Percentiles rank a stretch among this genome's conserved stretches.
These are phyloP conservation scores for Lactarius quietus DNA, from an alignment of 768 basidiomycete species.

Conservation along the genomic window DNA sequence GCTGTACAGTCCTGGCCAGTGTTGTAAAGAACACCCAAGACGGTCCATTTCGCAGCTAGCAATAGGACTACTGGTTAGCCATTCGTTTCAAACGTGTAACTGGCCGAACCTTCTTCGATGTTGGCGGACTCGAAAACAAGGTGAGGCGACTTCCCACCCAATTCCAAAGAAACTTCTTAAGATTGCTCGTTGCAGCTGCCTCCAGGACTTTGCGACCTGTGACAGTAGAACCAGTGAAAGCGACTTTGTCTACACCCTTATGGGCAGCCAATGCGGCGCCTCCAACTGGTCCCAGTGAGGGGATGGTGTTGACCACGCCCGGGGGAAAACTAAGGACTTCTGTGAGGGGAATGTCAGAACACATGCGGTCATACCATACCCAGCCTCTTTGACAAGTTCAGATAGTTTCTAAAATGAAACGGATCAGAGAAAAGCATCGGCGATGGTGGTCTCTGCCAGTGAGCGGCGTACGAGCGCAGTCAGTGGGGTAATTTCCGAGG, in stretches of 20 bases:
- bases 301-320: conserved; percentile 86
- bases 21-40: conserved; percentile 83
- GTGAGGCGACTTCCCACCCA: conserved; percentile 91
- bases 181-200: conserved; percentile 88
- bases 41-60: conserved; percentile 79
- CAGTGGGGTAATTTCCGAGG: conserved; percentile 82
- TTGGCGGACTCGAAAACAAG: conserved; percentile 90
- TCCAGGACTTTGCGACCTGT: conserved; percentile 90
- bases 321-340: conserved; percentile 65
- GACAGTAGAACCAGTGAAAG: conserved; percentile 89
- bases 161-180: conserved; percentile 95
- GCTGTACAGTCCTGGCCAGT: conserved; percentile 94
- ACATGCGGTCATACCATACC: conserved; percentile 42
- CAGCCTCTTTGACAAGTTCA: conserved; percentile 78
- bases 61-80: conserved; percentile 5
- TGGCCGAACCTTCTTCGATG: conserved; percentile 67
- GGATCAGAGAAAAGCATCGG: conserved; percentile 16
- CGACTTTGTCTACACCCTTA: conserved; percentile 86
- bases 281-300: conserved; percentile 76
- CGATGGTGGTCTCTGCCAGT: conserved; percentile 3
- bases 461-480: conserved; percentile 62
- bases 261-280: conserved; percentile 85
- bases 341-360: conserved; percentile 8
- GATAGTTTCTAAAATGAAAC: conserved; percentile 60
- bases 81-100: not conserved